A percentile compares a stretch with the other conserved stretches of the same genome.
These are phyloP conservation scores for Nothophoma quercina DNA, from an alignment of 2,329 filamentous ascomycete species.

Conservation along the genomic window DNA sequence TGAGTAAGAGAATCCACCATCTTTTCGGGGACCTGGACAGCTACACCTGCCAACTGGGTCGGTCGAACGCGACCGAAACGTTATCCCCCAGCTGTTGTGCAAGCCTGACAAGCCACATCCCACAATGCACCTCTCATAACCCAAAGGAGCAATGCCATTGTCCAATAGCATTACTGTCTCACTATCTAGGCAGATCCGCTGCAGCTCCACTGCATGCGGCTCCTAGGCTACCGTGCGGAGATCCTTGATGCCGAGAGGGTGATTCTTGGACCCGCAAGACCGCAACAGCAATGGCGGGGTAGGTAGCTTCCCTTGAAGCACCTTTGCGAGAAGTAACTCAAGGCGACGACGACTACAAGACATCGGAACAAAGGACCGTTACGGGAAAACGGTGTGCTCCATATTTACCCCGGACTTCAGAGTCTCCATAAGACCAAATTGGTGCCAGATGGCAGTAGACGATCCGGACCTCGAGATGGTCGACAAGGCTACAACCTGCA, in stretches of 20 bases:
- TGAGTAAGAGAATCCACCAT: constrained; percentile 12
- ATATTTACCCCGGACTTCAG: neutral
- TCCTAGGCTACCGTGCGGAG: constrained; percentile 30
- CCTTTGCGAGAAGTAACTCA: neutral
- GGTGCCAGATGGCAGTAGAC: neutral
- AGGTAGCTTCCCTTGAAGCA: constrained; percentile 7
- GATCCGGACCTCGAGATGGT: neutral
- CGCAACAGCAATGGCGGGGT: constrained; percentile 26
- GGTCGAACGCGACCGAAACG: constrained; percentile 34
- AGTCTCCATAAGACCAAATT: neutral
- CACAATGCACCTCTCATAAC: constrained; percentile 14
- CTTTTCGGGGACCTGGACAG: constrained; percentile 18
- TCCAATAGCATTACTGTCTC: constrained; percentile 15
- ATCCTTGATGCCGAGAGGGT: constrained; percentile 24
- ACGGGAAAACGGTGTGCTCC: neutral
- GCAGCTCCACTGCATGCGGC: constrained; percentile 26
- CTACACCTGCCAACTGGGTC: constrained; percentile 21
- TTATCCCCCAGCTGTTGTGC: constrained; percentile 13
- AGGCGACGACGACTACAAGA: neutral
- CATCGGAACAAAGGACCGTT: constrained; percentile 1
- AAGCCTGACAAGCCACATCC: constrained; percentile 25
- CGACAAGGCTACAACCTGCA: neutral
- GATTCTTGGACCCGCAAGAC: constrained; percentile 20
- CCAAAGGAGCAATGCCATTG: constrained; percentile 3
- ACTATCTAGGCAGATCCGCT: constrained; percentile 14